These are phyloP conservation scores for Podospora pseudopauciseta DNA, from an alignment of 495 filamentous ascomycete genomes.

Conservation along the genomic window DNA sequence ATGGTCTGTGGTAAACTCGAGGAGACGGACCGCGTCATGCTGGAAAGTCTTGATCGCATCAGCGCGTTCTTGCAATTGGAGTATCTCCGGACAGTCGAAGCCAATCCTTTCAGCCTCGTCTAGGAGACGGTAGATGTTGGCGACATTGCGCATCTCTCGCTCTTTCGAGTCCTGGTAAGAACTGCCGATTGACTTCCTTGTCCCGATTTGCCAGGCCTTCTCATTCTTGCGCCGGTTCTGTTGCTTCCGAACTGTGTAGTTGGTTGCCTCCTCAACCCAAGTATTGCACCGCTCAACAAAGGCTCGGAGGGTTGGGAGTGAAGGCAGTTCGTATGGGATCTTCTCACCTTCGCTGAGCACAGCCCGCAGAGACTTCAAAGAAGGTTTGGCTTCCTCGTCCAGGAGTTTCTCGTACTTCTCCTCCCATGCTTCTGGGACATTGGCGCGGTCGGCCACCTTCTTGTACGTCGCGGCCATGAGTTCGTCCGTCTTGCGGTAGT, in stretches of 20 bases:
- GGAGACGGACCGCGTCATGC: conserved; percentile 63
- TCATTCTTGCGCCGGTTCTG: conserved; percentile 97
- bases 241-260: conserved; percentile 96
- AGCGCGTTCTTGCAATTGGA: conserved; percentile 78
- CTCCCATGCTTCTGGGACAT: conserved; percentile 82
- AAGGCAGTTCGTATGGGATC: conserved; percentile 88
- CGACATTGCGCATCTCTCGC: conserved; percentile 82
- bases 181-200: conserved; percentile 62
- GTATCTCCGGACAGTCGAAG: conserved; percentile 93
- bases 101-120: conserved; percentile 80
- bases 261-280: conserved; percentile 96
- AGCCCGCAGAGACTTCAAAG: conserved; percentile 78
- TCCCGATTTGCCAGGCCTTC: conserved; percentile 74
- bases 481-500: conserved; percentile 73
- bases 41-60: conserved; percentile 86
- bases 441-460: conserved; percentile 81
- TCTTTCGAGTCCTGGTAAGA: conserved; percentile 75
- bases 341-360: conserved; percentile 93
- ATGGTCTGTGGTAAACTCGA: conserved; percentile 55
- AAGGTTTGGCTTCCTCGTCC: conserved; percentile 75
- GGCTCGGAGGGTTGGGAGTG: conserved; percentile 73
- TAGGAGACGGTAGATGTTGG: conserved; percentile 83
- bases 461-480: conserved; percentile 60
- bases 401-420: conserved; percentile 84
- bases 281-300: conserved; percentile 96